Percentiles rank a stretch among this genome's conserved stretches.
Conservation (phyloP, 2,329 filamentous ascomycete species). For the Penicillium italicum region DNA sequence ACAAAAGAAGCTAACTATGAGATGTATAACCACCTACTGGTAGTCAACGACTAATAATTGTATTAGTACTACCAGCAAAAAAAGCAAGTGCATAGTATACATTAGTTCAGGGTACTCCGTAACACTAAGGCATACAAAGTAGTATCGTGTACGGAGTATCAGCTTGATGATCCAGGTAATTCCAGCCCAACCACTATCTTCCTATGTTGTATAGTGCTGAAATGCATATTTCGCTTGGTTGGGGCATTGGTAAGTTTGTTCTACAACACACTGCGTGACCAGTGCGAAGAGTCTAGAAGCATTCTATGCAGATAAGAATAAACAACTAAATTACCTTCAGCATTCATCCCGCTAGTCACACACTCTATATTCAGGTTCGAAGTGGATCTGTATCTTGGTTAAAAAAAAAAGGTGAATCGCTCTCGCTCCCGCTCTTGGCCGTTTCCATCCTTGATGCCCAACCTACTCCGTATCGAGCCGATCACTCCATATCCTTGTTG, state of each 20-base stretch:
- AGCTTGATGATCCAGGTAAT: background rate
- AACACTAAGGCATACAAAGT: background rate
- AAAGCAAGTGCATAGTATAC: no score
- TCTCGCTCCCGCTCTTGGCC: background rate
- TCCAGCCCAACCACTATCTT: background rate
- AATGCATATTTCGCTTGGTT: no score
- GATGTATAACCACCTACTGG: no score
- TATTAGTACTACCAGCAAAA: no score
- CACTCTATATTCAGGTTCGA: background rate
- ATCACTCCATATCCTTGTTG: background rate
- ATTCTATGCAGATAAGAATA: background rate
- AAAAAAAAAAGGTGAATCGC: background rate
- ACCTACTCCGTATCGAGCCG: background rate
- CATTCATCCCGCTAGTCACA: background rate
- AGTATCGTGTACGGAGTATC: background rate
- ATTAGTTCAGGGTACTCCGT: no score
- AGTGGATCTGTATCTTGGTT: background rate
- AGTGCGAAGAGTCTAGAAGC: background rate
- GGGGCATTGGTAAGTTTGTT: background rate
- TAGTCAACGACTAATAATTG: no score
- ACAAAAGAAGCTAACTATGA: no score
- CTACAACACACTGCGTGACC: background rate
- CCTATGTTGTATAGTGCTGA: background rate
- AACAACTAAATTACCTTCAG: background rate
- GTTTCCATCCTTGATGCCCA: conserved; percentile 2